Evolutionary conservation across 306 rosid species (phyloP).

Genomic region (Luffa aegyptiaca): DNA sequence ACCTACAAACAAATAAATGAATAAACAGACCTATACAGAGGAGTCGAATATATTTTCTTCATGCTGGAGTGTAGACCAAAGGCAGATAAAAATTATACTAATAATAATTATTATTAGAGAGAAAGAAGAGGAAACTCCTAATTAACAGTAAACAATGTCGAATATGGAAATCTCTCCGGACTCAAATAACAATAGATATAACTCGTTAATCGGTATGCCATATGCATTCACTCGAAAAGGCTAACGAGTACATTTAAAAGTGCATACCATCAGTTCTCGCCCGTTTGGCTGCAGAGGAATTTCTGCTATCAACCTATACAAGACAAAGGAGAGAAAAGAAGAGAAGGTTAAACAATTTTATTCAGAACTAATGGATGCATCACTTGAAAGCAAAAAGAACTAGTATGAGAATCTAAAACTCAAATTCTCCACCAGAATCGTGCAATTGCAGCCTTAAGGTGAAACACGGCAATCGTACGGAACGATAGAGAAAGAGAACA

Average conservation of each 20-base stretch:
- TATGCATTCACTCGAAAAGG: not conserved
- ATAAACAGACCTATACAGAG: not conserved
- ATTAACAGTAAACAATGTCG: not conserved
- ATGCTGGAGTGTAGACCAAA: not conserved
- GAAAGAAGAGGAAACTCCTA: not conserved
- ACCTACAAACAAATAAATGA: slow-evolving; percentile 38
- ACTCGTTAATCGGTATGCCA: not conserved
- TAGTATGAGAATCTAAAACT: not conserved
- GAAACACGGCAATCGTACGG: not conserved
- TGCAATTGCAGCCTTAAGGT: not conserved
- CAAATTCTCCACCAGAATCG: not conserved
- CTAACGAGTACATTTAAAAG: not conserved
- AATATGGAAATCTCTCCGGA: not conserved
- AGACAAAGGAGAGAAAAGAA: not conserved
- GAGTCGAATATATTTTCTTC: not conserved
- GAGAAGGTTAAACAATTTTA: not conserved
- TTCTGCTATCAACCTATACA: slow-evolving; percentile 80
- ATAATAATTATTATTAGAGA: not conserved
- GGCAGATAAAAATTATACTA: not conserved
- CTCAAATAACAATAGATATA: not conserved
- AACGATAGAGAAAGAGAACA: not conserved
- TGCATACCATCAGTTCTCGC: slow-evolving; percentile 89
- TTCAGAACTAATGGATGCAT: not conserved
- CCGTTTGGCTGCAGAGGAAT: slow-evolving; percentile 94
- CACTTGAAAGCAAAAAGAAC: not conserved